Conservation (phyloP, 2,329 filamentous ascomycete genomes). For the Alternaria arbusti region DNA sequence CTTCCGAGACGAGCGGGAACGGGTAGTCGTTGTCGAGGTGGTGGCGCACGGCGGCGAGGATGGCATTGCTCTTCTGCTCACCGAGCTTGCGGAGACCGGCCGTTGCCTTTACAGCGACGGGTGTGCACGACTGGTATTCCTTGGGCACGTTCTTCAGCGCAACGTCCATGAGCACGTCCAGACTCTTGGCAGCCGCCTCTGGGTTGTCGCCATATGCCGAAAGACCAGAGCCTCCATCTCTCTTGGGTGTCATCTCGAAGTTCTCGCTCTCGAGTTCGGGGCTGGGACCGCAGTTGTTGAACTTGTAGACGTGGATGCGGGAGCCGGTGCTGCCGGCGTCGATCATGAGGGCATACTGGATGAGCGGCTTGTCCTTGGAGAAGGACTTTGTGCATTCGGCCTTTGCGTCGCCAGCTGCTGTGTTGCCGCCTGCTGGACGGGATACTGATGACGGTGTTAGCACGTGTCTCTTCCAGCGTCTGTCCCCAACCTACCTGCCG, state of each 20-base stretch:
- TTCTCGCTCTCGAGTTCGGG: conserved; percentile 91
- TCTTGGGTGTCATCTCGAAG: conserved; percentile 92
- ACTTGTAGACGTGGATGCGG: conserved; percentile 97
- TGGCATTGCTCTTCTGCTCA: conserved; percentile 77
- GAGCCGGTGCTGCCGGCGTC: conserved; percentile 98
- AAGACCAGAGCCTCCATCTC: conserved; percentile 76
- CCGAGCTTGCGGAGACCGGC: conserved; percentile 91
- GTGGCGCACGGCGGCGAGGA: conserved; percentile 81
- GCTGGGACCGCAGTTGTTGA: conserved; percentile 97
- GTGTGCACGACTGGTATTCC: conserved; percentile 87
- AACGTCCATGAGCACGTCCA: conserved; percentile 86
- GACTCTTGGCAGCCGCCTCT: conserved; percentile 83
- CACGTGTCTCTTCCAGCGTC: no score
- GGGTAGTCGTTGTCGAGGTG: conserved; percentile 89
- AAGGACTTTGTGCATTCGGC: conserved; percentile 81
- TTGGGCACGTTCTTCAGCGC: conserved; percentile 86
- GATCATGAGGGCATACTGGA: conserved; percentile 98
- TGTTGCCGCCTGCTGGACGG: conserved; percentile 47
- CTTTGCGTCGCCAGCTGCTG: conserved; percentile 64
- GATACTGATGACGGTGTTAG: conserved; percentile 17
- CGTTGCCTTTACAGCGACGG: conserved; percentile 96
- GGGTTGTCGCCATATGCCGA: conserved; percentile 89
- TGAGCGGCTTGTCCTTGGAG: conserved; percentile 87
- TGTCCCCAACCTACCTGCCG: conserved; percentile 25
- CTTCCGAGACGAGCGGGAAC: conserved; percentile 88